Evolutionary conservation across 2,329 filamentous ascomycete species (phyloP).

Genomic region (Emmonsiellopsis sp.): DNA sequence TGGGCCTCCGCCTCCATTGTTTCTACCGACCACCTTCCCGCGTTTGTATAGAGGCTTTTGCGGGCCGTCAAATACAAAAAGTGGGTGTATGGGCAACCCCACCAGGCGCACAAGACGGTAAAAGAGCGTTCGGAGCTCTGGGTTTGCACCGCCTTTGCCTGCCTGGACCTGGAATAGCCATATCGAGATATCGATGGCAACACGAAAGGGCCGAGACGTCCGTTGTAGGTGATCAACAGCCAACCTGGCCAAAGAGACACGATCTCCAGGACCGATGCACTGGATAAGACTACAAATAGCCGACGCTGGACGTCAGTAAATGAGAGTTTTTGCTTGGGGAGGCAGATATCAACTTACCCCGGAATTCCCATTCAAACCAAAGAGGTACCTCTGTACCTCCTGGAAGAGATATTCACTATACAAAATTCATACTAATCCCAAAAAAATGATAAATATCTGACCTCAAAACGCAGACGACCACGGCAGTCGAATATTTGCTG

Average conservation of each 20-base stretch:
- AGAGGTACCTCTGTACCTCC: not conserved
- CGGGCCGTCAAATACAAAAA: slow-evolving; percentile 86
- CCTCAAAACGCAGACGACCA: not conserved
- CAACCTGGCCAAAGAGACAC: slow-evolving; percentile 73
- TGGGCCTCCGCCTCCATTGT: slow-evolving; percentile 45
- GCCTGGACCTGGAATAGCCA: slow-evolving; percentile 94
- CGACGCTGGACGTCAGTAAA: slow-evolving; percentile 8
- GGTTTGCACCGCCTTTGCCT: slow-evolving; percentile 77
- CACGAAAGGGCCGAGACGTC: slow-evolving; percentile 62
- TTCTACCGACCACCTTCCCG: slow-evolving; percentile 54
- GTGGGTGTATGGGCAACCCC: slow-evolving; percentile 66
- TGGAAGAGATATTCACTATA: not conserved
- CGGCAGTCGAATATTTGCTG: not conserved
- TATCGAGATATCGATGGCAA: slow-evolving; percentile 91
- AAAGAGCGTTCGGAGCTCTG: slow-evolving; percentile 83
- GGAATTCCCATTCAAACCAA: slow-evolving; percentile 33
- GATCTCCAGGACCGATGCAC: slow-evolving; percentile 72
- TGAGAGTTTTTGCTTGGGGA: not conserved
- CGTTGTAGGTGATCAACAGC: slow-evolving; percentile 67
- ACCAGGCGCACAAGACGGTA: slow-evolving; percentile 77
- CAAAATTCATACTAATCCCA: too few species aligned
- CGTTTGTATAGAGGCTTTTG: slow-evolving; percentile 82
- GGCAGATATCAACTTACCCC: slow-evolving; percentile 25
- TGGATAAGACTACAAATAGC: slow-evolving; percentile 63
- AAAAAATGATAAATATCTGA: not conserved